A percentile compares a stretch with the other conserved stretches of the same genome.
These are phyloP conservation scores for Mallotus nudiflorus DNA, from an alignment of 345 rosid genomes.

Conservation along the genomic window DNA sequence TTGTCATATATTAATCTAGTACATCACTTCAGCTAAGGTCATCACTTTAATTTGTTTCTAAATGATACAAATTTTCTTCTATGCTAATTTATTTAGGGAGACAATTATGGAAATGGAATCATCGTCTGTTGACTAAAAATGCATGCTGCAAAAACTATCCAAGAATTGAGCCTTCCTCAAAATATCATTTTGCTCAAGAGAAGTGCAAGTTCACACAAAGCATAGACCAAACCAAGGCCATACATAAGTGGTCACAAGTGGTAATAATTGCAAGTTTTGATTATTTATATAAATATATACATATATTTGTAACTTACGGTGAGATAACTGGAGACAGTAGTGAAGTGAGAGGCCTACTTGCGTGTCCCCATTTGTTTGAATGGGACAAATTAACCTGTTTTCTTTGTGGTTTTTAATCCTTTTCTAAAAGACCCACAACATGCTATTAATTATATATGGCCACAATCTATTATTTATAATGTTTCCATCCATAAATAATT, in stretches of 20 bases:
- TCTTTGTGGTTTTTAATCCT: not conserved
- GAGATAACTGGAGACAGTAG: not conserved
- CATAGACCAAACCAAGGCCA: conserved; percentile 31
- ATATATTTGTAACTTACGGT: too few species aligned
- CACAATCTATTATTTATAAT: too few species aligned
- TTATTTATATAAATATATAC: too few species aligned
- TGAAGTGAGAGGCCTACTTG: conserved; percentile 1
- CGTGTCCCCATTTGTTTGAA: conserved; percentile 15
- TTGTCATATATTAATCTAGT: too few species aligned
- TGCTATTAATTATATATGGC: not conserved
- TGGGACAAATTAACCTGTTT: conserved; percentile 16
- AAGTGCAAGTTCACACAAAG: conserved; percentile 10
- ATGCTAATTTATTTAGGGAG: too few species aligned
- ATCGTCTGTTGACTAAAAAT: too few species aligned
- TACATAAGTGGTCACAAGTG: conserved; percentile 19
- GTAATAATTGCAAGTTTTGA: conserved; percentile 23
- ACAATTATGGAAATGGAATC: too few species aligned
- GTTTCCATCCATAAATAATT: not conserved
- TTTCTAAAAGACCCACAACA: not conserved
- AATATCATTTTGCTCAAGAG: conserved; percentile 10
- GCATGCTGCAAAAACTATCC: conserved; percentile 9
- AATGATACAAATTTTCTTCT: too few species aligned
- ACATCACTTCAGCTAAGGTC: too few species aligned
- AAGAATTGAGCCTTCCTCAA: conserved; percentile 1
- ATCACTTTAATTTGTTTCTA: too few species aligned